Conservation (phyloP, 768 basidiomycete species). For the Rhizopogon vulgaris region DNA sequence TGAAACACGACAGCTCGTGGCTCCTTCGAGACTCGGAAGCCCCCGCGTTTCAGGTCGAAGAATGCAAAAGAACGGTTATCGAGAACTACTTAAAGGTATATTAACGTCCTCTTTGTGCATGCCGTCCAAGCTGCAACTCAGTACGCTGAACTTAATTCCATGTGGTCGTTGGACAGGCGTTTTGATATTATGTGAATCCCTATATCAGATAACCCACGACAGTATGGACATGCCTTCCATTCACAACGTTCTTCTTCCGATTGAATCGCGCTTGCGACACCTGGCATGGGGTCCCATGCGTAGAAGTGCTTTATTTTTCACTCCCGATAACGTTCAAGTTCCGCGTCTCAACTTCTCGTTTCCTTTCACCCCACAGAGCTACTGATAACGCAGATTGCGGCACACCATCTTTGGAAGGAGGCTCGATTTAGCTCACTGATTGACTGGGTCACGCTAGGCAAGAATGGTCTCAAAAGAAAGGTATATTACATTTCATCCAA, state of each 20-base stretch:
- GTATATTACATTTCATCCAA: slow-evolving; percentile 26
- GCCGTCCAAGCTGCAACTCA: slow-evolving; percentile 2
- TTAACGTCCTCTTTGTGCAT: slow-evolving; percentile 59
- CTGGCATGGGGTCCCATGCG: slow-evolving; percentile 59
- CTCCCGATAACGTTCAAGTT: slow-evolving; percentile 35
- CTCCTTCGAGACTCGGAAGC: slow-evolving; percentile 32
- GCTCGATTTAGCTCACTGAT: slow-evolving; percentile 31
- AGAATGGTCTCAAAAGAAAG: slow-evolving; percentile 58
- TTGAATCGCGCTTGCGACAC: slow-evolving; percentile 55
- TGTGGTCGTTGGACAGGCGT: slow-evolving; percentile 36
- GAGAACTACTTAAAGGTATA: slow-evolving; percentile 43
- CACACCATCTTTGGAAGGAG: slow-evolving; percentile 32
- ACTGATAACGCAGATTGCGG: slow-evolving; percentile 46
- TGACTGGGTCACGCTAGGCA: slow-evolving; percentile 44
- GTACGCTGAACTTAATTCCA: slow-evolving; percentile 6
- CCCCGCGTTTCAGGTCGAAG: slow-evolving; percentile 29
- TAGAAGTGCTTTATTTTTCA: slow-evolving; percentile 45
- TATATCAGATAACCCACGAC: slow-evolving; percentile 29
- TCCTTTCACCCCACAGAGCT: slow-evolving; percentile 59
- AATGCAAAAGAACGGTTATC: slow-evolving; percentile 26
- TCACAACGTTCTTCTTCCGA: slow-evolving; percentile 61
- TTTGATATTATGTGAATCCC: slow-evolving; percentile 48
- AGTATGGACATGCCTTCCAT: slow-evolving; percentile 67
- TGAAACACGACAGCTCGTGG: slow-evolving; percentile 31
- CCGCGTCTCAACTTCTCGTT: slow-evolving; percentile 48